Evolutionary conservation across 352 stramenopile genomes (phyloP), one percentile per base, ranked within the genome.

Genomic region (Phytopythium aichiense): DNA sequence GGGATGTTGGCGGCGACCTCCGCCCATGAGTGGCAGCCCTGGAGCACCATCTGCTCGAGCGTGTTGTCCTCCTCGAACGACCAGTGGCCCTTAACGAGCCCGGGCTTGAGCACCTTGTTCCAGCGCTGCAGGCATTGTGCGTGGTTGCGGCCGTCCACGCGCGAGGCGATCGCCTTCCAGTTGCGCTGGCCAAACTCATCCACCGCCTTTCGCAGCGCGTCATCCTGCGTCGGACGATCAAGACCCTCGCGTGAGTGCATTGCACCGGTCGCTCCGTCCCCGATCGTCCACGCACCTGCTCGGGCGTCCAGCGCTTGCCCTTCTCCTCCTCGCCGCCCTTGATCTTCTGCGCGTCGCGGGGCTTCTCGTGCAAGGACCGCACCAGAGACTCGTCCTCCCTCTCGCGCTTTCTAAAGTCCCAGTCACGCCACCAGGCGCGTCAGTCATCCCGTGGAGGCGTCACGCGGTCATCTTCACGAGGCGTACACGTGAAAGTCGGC

Each of bases 21-120:
- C 20, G 74, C 74, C 83, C 84, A 94, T 42, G 77, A 84, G 46
- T 83, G 69, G 52, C 74, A 84, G 40, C 83, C 91, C 76, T 87
- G 71, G 25, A 87, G 65, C 65, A 96, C 87, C 73, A 87, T 87
- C 55, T 89, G 70, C 71, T 91, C 75, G 25, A 97, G 76, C 33
- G 94, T 90, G 56, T 70, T 78, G 73, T 98, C 92, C 66, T 98
- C 92, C 46, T 97, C 87, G 57, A 90, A 84, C n/a, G 81, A 91
- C 92, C 92, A 98, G 31, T 92, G 89, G 35, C 91, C 91, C 61
- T 98, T 98, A 40, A 94, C 83, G 0, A 98, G 74, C 33, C 91
- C 93, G 11, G 92, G 92, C 64, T 94, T 92, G 4, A 98, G 78
- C 42, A 98, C 84, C 53, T 95, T 93, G 53, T 87, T 88, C 84